Evolutionary conservation across 2,329 filamentous ascomycete genomes (phyloP), one percentile per base, ranked within the genome.

Genomic region (Talaromyces islandicus): DNA sequence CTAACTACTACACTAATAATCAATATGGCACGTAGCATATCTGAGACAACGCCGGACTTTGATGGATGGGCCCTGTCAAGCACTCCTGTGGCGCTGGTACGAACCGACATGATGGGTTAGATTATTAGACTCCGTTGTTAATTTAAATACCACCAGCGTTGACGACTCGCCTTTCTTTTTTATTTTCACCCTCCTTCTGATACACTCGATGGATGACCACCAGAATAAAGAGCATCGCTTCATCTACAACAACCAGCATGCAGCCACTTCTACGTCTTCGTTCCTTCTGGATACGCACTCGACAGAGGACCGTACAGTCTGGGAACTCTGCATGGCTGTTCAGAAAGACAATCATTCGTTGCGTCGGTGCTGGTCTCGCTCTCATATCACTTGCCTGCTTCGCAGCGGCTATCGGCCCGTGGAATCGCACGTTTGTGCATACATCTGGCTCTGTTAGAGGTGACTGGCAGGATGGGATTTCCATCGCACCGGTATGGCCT

Each of bases 381-480:
- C 48, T 72, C 7, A 61, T 70, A 51, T 64, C 66, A 46, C 62
- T 69, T 46, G 62, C 66, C 10, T 66, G 70, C 27, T 72, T 72
- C 59, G 63, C 67, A 1, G 64, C 65, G 9, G 65, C 67, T 17
- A 68, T 73, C 32, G 64, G 64, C 4, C 57, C 59, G 21, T 71
- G 70, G 69, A 62, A 72, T 50, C 54, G 54, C 46, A 69, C 68
- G 38, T 67, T 73, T 61, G 66, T 66, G 48, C 69, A 71, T 60
- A 65, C 60, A 17, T 61, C 60, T 14, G 67, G 68, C 4, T 64
- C 67, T 3, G 61, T 57, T 43, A 60, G 63, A 46, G 68, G 68
- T 7, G 69, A 68, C 59, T 72, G 70, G 71, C 70, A 71, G 46
- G 70, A 73, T 61, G 67, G 65, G 30, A 61, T 72, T 53, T 64